Base-by-base conservation (phyloP, 2,329 filamentous ascomycete genomes). In the Keithomyces neogunnii region DNA sequence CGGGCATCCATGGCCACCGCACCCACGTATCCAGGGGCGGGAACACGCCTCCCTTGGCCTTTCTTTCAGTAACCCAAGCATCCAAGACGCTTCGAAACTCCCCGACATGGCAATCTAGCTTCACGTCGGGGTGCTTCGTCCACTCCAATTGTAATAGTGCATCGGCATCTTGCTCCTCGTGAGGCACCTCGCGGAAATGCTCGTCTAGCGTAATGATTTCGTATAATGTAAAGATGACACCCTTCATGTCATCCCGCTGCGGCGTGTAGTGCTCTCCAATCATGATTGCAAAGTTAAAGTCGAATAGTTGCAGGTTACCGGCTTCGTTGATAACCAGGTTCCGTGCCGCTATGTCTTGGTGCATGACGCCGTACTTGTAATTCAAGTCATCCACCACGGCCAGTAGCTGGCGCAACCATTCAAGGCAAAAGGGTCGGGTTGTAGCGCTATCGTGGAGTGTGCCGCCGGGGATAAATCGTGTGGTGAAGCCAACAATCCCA, bases 311-410 rank as follows among this genome's bases (percentile, higher is more conserved):
- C n/a, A 72, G 49, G 5, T 55, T 53, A 43, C 19, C 19, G 19
- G 70, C 60, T 10, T 51, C 46, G 49, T 72, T 57, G 45, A 73
- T 52, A 0, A 72, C 46, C 3, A 72, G 59, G 50, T 73, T 73
- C 28, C 66, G 61, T 4, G 66, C 52, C 2, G 63, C 61, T 47
- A 73, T 60, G 50, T 71, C 70, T 52, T 69, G 63, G 55, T 73
- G 70, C 40, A 60, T 55, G 38, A 73, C 63, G 31, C 69, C 68
- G 36, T 65, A 55, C 36, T 60, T 50, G 9, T 71, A 56, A 49
- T 73, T 72, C 30, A 73, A 56, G 36, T 65, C 60, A 51, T 73
- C 69, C 5, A 71, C 62, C 2, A 69, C 62, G 0, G 58, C 6
- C 1, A 63, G 63, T 1, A 73, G 63, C 51, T 73, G 69, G 13